Evolutionary conservation across 306 rosid genomes (phyloP), one percentile per base, ranked within the genome.

Genomic region (Boehmeria nivea): DNA sequence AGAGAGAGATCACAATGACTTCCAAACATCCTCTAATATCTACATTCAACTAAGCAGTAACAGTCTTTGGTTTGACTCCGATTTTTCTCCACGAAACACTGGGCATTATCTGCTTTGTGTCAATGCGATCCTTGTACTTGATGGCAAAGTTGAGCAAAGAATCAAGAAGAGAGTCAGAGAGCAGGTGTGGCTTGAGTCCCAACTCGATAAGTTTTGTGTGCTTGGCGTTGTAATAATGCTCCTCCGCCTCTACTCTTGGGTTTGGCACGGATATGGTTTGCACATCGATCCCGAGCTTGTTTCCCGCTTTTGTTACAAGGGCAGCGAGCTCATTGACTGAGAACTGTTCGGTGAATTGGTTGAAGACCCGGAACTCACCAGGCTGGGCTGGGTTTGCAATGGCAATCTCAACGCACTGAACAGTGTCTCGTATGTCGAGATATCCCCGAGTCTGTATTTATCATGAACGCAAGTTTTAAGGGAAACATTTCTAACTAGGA

Each of bases 221-320:
- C 69, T 80, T 90, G 67, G 95, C 89, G 18, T 90, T 90, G 85
- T 90, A 90, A 79, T 90, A 87, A 74, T 90, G 98, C 71, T 87
- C 98, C 83, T 90, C 98, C 26, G 84, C 86, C 72, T 90, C 98
- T 21, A 90, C 95, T 66, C 98, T 78, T 18, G 98, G 98, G 83
- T 87, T 90, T 70, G 95, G 94, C 57, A 90, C 98, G 12, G 90
- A 61, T 60, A 48, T 76, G 43, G 91, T 74, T 75, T 80, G 59
- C 63, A 90, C 98, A 23, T 75, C 62, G 25, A 90, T 68, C 34
- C 96, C 95, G 6, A 90, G 86, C 76, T 90, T 90, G 71, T 80
- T 77, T 17, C 95, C 98, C 0, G 85, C 94, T 68, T 80, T 82
- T 8, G 82, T 87, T 49, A 90, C 83, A 16, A 90, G 88, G 16